A percentile compares a stretch with the other conserved stretches of the same genome.
Conservation (phyloP, 192 early-diverging fungal species). For the Linnemannia hyalina region DNA sequence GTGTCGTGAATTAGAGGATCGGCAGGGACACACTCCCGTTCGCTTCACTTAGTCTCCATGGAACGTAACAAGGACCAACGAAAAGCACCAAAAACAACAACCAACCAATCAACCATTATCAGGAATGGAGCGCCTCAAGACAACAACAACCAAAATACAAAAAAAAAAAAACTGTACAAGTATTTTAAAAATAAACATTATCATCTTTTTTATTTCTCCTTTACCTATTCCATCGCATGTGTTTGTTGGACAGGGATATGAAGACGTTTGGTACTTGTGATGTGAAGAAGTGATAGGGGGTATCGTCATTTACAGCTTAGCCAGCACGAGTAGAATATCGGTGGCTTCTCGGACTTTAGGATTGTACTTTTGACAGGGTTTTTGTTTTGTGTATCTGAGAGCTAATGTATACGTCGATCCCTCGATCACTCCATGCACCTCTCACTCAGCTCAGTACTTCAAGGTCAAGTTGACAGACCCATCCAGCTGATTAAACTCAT, state of each 20-base stretch:
- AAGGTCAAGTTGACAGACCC: slow-evolving; percentile 58
- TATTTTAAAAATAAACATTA: not conserved
- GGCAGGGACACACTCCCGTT: not conserved
- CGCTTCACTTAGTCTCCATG: not conserved
- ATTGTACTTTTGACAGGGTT: no score
- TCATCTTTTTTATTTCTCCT: slow-evolving; percentile 2
- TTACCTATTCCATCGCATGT: not conserved
- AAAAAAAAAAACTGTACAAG: not conserved
- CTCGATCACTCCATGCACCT: no score
- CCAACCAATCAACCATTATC: not conserved
- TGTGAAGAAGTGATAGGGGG: not conserved
- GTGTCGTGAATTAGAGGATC: slow-evolving; percentile 21
- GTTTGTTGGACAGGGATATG: not conserved
- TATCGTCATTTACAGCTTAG: not conserved
- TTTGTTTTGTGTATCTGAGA: no score
- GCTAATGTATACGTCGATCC: no score
- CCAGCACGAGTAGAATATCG: not conserved
- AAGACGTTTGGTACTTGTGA: no score
- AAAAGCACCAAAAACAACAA: not conserved
- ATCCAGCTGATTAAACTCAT: slow-evolving; percentile 55
- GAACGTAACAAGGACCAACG: not conserved
- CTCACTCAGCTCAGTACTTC: slow-evolving; percentile 50
- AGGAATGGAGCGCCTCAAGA: no score
- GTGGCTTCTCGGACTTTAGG: no score
- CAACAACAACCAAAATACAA: not conserved